Evolutionary conservation across 106 monocot genomes (phyloP).

Genomic region (Posidonia australis): DNA sequence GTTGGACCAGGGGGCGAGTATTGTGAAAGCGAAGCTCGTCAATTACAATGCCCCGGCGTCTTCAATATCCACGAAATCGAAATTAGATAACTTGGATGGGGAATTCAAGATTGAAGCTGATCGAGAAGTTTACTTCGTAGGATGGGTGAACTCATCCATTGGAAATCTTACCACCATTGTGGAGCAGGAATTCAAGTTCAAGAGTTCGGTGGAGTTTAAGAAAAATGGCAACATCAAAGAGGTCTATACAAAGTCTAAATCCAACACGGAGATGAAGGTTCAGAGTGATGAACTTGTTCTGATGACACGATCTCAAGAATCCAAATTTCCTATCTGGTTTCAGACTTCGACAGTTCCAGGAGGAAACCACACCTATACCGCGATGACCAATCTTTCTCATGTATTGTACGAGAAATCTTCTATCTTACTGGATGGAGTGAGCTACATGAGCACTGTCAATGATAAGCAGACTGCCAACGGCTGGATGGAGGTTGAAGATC

Average conservation of each 20-base stretch:
- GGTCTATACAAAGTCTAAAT: conserved; percentile 17
- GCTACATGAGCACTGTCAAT: conserved; percentile 3
- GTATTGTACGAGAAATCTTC: conserved; percentile 11
- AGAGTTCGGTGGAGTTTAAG: conserved; percentile 28
- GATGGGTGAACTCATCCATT: conserved; percentile 41
- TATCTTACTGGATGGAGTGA: not conserved
- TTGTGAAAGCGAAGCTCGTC: conserved; percentile 16
- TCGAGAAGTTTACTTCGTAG: conserved; percentile 14
- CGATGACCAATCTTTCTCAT: conserved; percentile 31
- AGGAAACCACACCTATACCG: not conserved
- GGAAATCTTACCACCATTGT: conserved; percentile 32
- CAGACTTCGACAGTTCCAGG: not conserved
- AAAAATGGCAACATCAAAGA: conserved; percentile 21
- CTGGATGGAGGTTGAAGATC: conserved; percentile 35
- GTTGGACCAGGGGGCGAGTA: conserved; percentile 20
- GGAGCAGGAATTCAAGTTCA: conserved; percentile 26
- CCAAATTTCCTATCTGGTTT: conserved; percentile 14
- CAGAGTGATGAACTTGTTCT: not conserved
- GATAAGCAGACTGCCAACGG: conserved; percentile 31
- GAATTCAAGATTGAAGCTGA: conserved; percentile 30
- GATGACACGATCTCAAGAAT: not conserved
- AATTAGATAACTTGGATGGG: conserved; percentile 17
- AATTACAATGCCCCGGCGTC: conserved; percentile 9
- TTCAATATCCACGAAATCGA: conserved; percentile 14
- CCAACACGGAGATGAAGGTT: conserved; percentile 13